phyloP scores from a whole-genome alignment of 2,329 filamentous ascomycete species.

The Fusarium sp. region DNA sequence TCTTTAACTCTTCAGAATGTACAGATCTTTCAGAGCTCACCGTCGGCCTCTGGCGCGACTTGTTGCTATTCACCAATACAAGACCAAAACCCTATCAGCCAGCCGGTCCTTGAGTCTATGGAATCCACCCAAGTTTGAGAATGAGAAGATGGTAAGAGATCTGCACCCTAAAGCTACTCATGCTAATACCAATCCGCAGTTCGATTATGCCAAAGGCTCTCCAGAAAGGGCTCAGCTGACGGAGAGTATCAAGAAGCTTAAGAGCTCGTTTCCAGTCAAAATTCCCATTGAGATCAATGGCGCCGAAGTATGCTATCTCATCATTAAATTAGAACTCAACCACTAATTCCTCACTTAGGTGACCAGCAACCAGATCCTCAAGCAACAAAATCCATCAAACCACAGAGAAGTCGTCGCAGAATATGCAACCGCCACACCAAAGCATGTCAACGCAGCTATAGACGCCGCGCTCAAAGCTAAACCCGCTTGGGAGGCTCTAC shows the following conservation, averaged over 20 bases:
- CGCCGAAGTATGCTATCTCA: not conserved
- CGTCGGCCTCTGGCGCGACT: constrained; percentile 12
- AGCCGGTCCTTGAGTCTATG: constrained; percentile 22
- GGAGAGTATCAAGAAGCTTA: constrained; percentile 27
- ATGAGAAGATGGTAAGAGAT: constrained; percentile 32
- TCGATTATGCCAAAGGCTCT: constrained; percentile 35
- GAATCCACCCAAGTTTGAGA: constrained; percentile 36
- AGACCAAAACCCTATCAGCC: not conserved
- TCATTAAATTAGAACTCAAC: fast-evolving
- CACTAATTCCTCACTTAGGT: not conserved
- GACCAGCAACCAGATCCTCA: constrained; percentile 10
- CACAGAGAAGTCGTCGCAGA: constrained; percentile 29
- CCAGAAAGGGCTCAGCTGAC: constrained; percentile 30
- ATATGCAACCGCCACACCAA: constrained; percentile 29
- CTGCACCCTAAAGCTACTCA: fast-evolving
- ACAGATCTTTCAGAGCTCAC: constrained; percentile 21
- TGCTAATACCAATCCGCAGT: constrained; percentile 5
- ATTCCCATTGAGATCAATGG: constrained; percentile 30
- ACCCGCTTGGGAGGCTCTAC: constrained; percentile 28
- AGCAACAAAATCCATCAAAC: constrained; percentile 33
- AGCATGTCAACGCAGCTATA: constrained; percentile 35
- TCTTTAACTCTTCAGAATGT: constrained; percentile 9
- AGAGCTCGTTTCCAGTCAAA: constrained; percentile 24
- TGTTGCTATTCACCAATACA: not conserved
- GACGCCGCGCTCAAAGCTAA: constrained; percentile 32